Percentiles rank a stretch among this genome's conserved stretches.
phyloP scores from a whole-genome alignment of 257 asterid species.

The Asclepias syriaca region DNA sequence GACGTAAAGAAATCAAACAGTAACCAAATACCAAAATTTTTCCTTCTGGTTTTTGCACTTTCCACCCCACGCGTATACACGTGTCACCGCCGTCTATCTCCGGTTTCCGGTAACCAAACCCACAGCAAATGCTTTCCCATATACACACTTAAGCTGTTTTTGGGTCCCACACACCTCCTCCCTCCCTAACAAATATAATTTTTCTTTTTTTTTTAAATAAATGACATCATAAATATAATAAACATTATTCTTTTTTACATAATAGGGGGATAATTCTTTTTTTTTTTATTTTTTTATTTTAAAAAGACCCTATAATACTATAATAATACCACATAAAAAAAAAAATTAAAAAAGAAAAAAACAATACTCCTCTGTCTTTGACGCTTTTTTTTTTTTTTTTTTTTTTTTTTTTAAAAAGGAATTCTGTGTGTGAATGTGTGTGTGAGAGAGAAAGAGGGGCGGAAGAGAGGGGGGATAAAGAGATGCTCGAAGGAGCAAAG shows the following conservation, averaged over 20 bases:
- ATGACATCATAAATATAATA: no score
- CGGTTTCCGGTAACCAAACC: constrained; percentile 10
- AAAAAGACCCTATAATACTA: not conserved
- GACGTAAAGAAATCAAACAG: constrained; percentile 1
- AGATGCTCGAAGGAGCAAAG: constrained; percentile 31
- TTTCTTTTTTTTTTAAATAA: not conserved
- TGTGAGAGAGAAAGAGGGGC: constrained; percentile 22
- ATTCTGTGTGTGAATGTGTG: constrained; percentile 2
- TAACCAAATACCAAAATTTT: not conserved
- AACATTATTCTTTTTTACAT: not conserved
- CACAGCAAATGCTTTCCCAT: constrained; percentile 12
- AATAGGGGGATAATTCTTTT: not conserved
- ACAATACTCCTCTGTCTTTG: not conserved
- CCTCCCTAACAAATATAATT: not conserved
- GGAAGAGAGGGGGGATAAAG: constrained; percentile 20
- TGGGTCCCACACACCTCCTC: constrained; percentile 6
- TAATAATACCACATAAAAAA: not conserved
- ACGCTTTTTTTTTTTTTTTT: not conserved
- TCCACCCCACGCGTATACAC: constrained; percentile 5
- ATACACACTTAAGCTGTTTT: constrained; percentile 7
- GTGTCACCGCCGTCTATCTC: constrained; percentile 11
- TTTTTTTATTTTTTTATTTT: no score
- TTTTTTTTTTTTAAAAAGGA: not conserved
- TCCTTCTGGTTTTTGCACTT: not conserved
- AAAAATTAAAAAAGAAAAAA: no score